These are phyloP conservation scores for Exophiala viscosa DNA, from an alignment of 2,329 filamentous ascomycete species.

Conservation along the genomic window DNA sequence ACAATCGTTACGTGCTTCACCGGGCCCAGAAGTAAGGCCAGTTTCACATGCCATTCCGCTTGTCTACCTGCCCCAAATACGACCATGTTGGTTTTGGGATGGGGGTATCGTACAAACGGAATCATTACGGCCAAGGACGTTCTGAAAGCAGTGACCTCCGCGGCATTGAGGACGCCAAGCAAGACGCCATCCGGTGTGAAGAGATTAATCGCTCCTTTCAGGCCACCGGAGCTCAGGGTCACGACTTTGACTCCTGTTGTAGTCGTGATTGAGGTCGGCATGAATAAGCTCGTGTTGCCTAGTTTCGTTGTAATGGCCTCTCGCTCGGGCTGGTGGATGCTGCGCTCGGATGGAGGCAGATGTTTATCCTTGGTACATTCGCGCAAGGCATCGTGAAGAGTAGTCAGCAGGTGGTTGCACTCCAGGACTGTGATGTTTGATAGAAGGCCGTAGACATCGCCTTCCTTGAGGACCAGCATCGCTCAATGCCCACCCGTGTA, in stretches of 20 bases:
- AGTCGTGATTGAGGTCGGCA: slow-evolving; percentile 64
- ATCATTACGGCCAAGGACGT: slow-evolving; percentile 70
- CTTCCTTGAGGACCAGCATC: slow-evolving; percentile 19
- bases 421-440: slow-evolving; percentile 21
- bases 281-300: slow-evolving; percentile 62
- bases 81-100: slow-evolving; percentile 30
- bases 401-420: slow-evolving; percentile 36
- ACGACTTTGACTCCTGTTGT: slow-evolving; percentile 71
- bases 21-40: slow-evolving; percentile 48
- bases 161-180: slow-evolving; percentile 67
- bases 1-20: slow-evolving; percentile 70
- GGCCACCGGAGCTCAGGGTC: slow-evolving; percentile 52
- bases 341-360: slow-evolving; percentile 28
- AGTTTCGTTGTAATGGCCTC: slow-evolving; percentile 39
- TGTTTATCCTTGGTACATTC: slow-evolving; percentile 33
- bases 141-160: slow-evolving; percentile 73
- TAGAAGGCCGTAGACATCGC: slow-evolving; percentile 14
- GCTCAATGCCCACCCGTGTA: neutral
- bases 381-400: slow-evolving; percentile 36
- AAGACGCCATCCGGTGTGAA: slow-evolving; percentile 61
- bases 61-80: slow-evolving; percentile 51
- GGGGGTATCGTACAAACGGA: slow-evolving; percentile 14
- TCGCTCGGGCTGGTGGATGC: slow-evolving; percentile 44
- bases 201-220: slow-evolving; percentile 67
- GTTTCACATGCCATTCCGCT: slow-evolving; percentile 49